These are phyloP conservation scores for Sporobolomyces phaffii DNA, from an alignment of 768 basidiomycete species.

Conservation along the genomic window DNA sequence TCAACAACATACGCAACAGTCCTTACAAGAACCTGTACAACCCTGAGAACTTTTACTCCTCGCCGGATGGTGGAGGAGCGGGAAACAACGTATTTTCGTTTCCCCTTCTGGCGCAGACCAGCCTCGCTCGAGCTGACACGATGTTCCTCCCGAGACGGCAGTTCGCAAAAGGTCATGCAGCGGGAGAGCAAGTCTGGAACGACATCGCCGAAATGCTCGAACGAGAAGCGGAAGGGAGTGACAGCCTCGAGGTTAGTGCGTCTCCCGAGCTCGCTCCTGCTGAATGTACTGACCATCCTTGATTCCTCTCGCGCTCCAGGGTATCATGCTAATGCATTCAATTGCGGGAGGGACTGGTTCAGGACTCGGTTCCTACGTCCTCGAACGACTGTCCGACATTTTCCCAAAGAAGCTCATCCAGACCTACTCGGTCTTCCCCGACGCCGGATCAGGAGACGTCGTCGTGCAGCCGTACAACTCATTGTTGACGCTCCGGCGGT, in stretches of 20 bases:
- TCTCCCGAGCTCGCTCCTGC: too few species aligned
- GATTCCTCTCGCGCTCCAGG: too few species aligned
- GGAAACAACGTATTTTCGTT: conserved; percentile 98
- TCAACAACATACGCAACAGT: conserved; percentile 85
- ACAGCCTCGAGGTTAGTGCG: conserved; percentile 75
- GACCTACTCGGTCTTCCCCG: conserved; percentile 97
- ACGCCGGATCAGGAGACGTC: conserved; percentile 65
- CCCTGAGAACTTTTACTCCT: conserved; percentile 93
- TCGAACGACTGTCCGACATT: conserved; percentile 92
- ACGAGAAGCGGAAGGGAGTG: conserved; percentile 93
- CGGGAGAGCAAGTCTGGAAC: conserved; percentile 85
- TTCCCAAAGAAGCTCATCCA: conserved; percentile 99
- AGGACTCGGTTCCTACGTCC: conserved; percentile 92
- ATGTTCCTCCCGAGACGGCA: not conserved
- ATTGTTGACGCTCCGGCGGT: conserved; percentile 79
- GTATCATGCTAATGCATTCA: conserved; percentile 97
- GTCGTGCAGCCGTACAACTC: conserved; percentile 99
- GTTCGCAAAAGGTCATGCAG: conserved; percentile 85
- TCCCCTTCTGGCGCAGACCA: too few species aligned
- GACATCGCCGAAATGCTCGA: conserved; percentile 99
- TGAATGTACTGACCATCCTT: too few species aligned
- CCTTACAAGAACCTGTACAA: conserved; percentile 87
- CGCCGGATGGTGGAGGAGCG: conserved; percentile 96
- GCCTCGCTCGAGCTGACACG: too few species aligned
- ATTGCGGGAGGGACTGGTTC: conserved; percentile 99